Conservation (phyloP, 768 basidiomycete species). For the Pleurotus salmoneostramineus region DNA sequence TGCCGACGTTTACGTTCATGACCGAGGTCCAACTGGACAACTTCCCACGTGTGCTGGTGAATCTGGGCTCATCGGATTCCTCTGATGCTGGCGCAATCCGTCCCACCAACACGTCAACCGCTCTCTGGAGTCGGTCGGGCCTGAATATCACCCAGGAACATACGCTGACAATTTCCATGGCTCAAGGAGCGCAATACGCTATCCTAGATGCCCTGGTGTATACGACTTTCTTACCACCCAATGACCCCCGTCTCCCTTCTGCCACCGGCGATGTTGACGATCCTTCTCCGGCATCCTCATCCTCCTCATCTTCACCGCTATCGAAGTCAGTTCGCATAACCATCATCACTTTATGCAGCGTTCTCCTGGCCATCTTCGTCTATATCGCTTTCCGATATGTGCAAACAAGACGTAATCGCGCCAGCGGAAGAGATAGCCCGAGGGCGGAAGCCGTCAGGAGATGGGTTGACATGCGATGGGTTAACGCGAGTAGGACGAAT, state of each 20-base stretch:
- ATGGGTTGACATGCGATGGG: neutral
- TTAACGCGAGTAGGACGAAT: neutral
- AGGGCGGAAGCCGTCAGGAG: neutral
- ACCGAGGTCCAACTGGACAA: neutral
- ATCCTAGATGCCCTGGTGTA: neutral
- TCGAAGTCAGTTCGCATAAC: neutral
- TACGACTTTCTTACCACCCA: too few relatives aligned
- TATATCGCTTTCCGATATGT: neutral
- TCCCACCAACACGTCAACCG: neutral
- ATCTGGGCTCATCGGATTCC: neutral
- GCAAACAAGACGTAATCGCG: neutral
- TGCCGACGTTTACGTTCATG: neutral
- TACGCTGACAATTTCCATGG: neutral
- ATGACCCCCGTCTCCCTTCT: too few relatives aligned
- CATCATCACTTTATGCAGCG: neutral
- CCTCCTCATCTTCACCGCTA: neutral
- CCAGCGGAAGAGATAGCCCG: neutral
- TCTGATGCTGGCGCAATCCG: neutral
- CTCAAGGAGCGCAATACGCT: neutral
- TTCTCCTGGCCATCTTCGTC: neutral
- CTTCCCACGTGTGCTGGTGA: neutral
- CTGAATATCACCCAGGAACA: neutral
- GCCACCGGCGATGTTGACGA: neutral
- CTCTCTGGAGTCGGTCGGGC: neutral
- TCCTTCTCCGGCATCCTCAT: neutral